These are phyloP conservation scores for Diaporthe longicolla DNA, from an alignment of 2,329 filamentous ascomycete genomes.

Conservation along the genomic window DNA sequence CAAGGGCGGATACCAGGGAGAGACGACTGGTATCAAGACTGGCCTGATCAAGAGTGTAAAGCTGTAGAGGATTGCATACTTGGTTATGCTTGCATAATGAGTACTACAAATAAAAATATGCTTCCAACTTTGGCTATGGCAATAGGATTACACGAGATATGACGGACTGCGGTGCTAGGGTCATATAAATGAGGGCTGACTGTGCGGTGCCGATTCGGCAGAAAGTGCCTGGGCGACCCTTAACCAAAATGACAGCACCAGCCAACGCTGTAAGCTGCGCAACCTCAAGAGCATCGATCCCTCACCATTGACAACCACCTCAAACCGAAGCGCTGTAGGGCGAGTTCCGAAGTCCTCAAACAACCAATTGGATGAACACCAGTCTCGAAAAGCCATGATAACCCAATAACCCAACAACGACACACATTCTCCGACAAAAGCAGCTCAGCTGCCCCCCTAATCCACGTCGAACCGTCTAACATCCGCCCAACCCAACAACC, in stretches of 20 bases:
- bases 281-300: neutral
- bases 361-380: neutral
- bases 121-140: neutral
- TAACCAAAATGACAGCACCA: slow-evolving; percentile 38
- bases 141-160: no score
- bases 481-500: neutral
- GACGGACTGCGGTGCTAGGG: no score
- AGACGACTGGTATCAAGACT: slow-evolving; percentile 95
- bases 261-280: neutral
- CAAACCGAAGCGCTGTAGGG: neutral
- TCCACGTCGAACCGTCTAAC: neutral
- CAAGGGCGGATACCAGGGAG: slow-evolving; percentile 88
- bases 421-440: neutral
- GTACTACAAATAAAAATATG: neutral
- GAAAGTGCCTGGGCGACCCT: slow-evolving; percentile 3
- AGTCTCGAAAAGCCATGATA: slow-evolving; percentile 35
- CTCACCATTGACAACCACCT: neutral
- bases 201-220: slow-evolving; percentile 41
- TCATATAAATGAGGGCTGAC: no score
- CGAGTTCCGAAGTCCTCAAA: neutral
- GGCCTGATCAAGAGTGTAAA: slow-evolving; percentile 94
- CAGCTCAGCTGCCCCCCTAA: slow-evolving; percentile 20
- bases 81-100: neutral
- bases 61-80: slow-evolving; percentile 67
- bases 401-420: slow-evolving; percentile 3